A percentile compares a stretch with the other conserved stretches of the same genome.
Evolutionary conservation across 805 yeast species (phyloP).

Genomic region (Torulaspora maleeae): DNA sequence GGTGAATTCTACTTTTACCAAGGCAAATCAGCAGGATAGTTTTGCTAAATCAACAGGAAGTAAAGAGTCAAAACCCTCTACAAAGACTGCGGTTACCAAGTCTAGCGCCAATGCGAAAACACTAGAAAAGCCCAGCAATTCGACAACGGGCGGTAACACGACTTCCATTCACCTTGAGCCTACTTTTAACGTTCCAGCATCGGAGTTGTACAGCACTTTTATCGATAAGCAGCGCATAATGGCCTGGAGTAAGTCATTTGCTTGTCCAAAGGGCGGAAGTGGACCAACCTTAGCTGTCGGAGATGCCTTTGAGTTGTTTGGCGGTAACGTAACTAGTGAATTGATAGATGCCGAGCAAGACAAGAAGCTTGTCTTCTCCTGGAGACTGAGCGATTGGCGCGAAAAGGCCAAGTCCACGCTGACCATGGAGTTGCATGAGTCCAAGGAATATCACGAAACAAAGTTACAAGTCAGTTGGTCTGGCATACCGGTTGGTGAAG

Average conservation of each 20-base stretch:
- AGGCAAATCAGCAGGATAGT: slow-evolving; percentile 42
- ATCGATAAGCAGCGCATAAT: slow-evolving; percentile 70
- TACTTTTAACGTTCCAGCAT: slow-evolving; percentile 80
- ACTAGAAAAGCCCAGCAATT: slow-evolving; percentile 12
- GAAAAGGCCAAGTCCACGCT: slow-evolving; percentile 72
- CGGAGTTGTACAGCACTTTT: slow-evolving; percentile 74
- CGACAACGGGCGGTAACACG: slow-evolving; percentile 49
- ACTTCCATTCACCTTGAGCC: slow-evolving; percentile 73
- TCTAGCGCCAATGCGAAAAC: slow-evolving; percentile 12
- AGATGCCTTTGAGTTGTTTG: slow-evolving; percentile 65
- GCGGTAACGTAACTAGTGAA: slow-evolving; percentile 80
- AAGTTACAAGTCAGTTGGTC: slow-evolving; percentile 69
- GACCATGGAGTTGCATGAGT: slow-evolving; percentile 52
- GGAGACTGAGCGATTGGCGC: slow-evolving; percentile 92
- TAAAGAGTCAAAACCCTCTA: slow-evolving; percentile 9
- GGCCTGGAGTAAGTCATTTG: slow-evolving; percentile 83
- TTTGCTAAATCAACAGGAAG: slow-evolving; percentile 16
- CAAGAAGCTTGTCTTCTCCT: slow-evolving; percentile 60
- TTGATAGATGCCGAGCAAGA: slow-evolving; percentile 55
- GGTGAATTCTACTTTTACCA: slow-evolving; percentile 53
- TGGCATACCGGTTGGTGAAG: slow-evolving; percentile 95
- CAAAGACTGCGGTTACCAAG: slow-evolving; percentile 13
- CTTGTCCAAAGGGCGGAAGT: slow-evolving; percentile 13
- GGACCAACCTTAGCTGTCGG: slow-evolving; percentile 50
- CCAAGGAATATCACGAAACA: slow-evolving; percentile 80